Percentiles rank a stretch among this genome's conserved stretches.
Conservation (phyloP, 1,284 basidiomycete genomes). For the Trametes pubescens region DNA sequence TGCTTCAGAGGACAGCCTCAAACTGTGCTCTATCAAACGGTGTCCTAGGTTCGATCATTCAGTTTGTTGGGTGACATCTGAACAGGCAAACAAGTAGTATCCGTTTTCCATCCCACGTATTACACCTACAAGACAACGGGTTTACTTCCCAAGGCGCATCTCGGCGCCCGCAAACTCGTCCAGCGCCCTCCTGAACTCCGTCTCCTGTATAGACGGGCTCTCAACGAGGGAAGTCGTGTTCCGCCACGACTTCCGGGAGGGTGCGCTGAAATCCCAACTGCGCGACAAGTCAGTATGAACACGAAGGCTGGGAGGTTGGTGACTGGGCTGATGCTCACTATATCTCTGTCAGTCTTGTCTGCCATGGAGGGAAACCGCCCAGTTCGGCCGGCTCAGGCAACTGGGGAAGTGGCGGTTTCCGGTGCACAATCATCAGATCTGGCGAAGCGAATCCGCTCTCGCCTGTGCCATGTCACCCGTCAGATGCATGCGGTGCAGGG, state of each 20-base stretch:
- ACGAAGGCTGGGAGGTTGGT: neutral
- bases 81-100: constrained; percentile 2
- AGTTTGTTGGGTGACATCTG: neutral
- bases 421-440: constrained; percentile 78
- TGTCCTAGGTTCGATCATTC: neutral
- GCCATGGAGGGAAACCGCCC: constrained; percentile 82
- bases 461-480: constrained; percentile 37
- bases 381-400: constrained; percentile 63
- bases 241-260: constrained; percentile 19
- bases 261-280: constrained; percentile 26
- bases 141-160: constrained; percentile 77
- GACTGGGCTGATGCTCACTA: constrained; percentile 56
- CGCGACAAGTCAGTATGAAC: neutral
- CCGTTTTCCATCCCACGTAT: constrained; percentile 16
- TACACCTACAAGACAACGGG: constrained; percentile 26
- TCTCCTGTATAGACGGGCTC: constrained; percentile 53
- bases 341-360: constrained; percentile 77
- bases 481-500: neutral
- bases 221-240: constrained; percentile 5
- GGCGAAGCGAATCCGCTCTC: constrained; percentile 63
- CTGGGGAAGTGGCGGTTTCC: constrained; percentile 50
- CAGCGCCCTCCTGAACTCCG: constrained; percentile 67
- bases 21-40: neutral
- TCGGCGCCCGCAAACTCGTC: constrained; percentile 75
- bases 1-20: too few species aligned